Conservation (phyloP, 108 stramenopile genomes). For the Discostella stelligeroides region DNA sequence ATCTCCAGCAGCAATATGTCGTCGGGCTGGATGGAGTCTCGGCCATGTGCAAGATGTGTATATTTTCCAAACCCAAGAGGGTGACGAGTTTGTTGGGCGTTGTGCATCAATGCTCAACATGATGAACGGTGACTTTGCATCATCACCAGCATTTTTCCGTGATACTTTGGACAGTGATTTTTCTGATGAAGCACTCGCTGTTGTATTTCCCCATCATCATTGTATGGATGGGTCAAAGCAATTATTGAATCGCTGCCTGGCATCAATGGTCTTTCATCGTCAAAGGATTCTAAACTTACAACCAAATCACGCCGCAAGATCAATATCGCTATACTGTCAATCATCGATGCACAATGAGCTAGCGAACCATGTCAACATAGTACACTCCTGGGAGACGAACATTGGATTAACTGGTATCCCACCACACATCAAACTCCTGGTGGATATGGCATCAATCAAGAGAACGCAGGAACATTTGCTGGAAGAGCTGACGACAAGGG, state of each 20-base stretch:
- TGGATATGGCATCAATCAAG: not conserved
- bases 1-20: not conserved
- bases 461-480: not conserved
- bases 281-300: not conserved
- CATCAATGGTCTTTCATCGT: not conserved
- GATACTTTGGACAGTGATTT: not conserved
- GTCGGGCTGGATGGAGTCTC: not conserved
- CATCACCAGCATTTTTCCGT: not conserved
- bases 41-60: not conserved
- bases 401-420: not conserved
- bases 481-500: not conserved
- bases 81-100: too few relatives aligned
- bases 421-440: constrained; percentile 1
- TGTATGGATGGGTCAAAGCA: not conserved
- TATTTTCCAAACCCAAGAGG: not conserved
- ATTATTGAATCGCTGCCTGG: not conserved
- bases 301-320: not conserved
- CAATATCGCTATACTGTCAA: not conserved
- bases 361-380: not conserved
- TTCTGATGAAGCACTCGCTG: not conserved
- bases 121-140: not conserved
- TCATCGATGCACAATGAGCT: not conserved
- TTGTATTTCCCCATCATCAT: not conserved
- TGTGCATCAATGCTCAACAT: not conserved
- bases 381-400: constrained; percentile 3